phyloP scores from a whole-genome alignment of 2,329 filamentous ascomycete species.

The Fusarium aywerte region DNA sequence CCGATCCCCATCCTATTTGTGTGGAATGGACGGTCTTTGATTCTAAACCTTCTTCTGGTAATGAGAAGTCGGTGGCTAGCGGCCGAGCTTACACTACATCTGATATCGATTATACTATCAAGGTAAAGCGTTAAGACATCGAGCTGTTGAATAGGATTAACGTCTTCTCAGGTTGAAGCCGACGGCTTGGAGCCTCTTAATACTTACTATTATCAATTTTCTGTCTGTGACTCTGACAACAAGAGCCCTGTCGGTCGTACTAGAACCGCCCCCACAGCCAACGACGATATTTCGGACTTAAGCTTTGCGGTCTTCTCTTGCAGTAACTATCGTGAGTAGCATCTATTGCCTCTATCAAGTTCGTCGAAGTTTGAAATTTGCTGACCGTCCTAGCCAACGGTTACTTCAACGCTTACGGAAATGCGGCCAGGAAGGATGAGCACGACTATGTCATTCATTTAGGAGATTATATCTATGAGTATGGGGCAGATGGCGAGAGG shows the following conservation, averaged over 20 bases:
- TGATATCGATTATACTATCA: constrained; percentile 80
- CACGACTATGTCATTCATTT: constrained; percentile 70
- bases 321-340: constrained; percentile 65
- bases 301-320: constrained; percentile 77
- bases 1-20: constrained; percentile 66
- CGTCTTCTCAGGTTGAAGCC: constrained; percentile 67
- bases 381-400: constrained; percentile 48
- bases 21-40: constrained; percentile 69
- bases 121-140: constrained; percentile 55
- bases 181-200: constrained; percentile 70
- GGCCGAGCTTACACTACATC: constrained; percentile 75
- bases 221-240: constrained; percentile 70
- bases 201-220: constrained; percentile 76
- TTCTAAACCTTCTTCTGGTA: constrained; percentile 53
- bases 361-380: rapidly evolving
- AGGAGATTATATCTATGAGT: constrained; percentile 74
- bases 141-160: not conserved
- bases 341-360: rapidly evolving
- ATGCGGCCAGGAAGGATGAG: constrained; percentile 67
- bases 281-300: constrained; percentile 67
- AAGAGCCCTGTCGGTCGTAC: constrained; percentile 73
- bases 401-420: constrained; percentile 70
- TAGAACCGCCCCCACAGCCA: constrained; percentile 71
- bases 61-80: constrained; percentile 58
- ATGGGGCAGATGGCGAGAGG: constrained; percentile 35